Evolutionary conservation across 495 filamentous ascomycete species (phyloP), one percentile per base, ranked within the genome.

Genomic region (Penicillium psychrofluorescens): DNA sequence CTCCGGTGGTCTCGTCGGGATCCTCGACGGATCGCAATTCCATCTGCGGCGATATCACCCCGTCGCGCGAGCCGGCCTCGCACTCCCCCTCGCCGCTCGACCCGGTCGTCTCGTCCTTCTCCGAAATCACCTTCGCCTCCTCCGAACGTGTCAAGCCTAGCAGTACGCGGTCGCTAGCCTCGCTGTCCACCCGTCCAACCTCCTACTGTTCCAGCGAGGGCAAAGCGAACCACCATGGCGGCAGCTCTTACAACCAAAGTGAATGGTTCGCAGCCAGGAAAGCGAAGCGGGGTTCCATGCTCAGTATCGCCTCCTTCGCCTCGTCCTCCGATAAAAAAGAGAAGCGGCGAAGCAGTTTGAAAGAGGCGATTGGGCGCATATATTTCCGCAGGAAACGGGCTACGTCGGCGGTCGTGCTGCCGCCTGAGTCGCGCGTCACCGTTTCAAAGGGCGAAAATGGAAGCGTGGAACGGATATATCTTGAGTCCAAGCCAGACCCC

Each of bases 131-230:
- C 35, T 29, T 71, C 16, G 57, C 58, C n/a, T 22, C 22, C 22
- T 68, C 69, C 11, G 55, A 59, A 22, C 59, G 45, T 9, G 47
- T 41, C 27, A 61, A 66, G 39, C 46, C 60, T 11, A 59, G 62
- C 8, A 73, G 69, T 49, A 56, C 59, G 15, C 65, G 67, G 28
- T 73, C 69, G 22, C 57, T 69, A 37, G 63, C 63, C 16, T 70
- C 67, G 13, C 49, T 63, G 2, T 71, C 66, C 2, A 71, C 66
- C 9, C 59, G 64, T 2, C 69, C 67, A 1, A 70, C 69, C 3
- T 73, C 69, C 2, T 68, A 58, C 43, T 65, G 64, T 39, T 71
- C 69, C 0, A 67, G 54, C 37, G 66, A 71, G 31, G 66, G 62
- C 22, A 59, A 49, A 11, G 37, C 55, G 13, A 43, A 46, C 41